phyloP scores from a whole-genome alignment of 2,329 filamentous ascomycete genomes.

The Ilyonectria sp. region DNA sequence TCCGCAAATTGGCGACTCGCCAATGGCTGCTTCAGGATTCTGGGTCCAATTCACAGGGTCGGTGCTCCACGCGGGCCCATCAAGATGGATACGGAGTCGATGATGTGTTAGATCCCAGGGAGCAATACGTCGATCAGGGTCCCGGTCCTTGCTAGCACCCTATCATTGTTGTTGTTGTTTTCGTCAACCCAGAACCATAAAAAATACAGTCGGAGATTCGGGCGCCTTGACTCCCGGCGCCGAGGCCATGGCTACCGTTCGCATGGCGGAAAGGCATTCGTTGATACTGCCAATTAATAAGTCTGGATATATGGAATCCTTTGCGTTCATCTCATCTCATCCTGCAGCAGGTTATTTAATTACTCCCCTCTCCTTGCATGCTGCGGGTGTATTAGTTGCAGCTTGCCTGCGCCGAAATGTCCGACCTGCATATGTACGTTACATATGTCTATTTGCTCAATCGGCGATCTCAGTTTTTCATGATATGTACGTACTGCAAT shows the following conservation, averaged over 20 bases:
- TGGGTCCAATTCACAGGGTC: conserved; percentile 3
- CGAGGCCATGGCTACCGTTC: background rate
- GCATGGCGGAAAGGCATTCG: background rate
- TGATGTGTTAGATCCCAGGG: background rate
- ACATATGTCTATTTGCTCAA: background rate
- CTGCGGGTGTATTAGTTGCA: background rate
- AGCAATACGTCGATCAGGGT: background rate
- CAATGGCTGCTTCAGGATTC: conserved; percentile 20
- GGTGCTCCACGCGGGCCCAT: background rate
- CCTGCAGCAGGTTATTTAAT: background rate
- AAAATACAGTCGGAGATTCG: too few relatives aligned
- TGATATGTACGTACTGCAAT: background rate
- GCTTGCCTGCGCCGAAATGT: background rate
- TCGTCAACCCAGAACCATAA: too few relatives aligned
- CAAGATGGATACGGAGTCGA: background rate
- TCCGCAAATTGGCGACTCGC: conserved; percentile 17
- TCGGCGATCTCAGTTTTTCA: background rate
- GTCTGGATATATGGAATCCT: background rate
- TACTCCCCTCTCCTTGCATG: background rate
- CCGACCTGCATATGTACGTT: background rate
- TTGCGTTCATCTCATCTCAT: background rate
- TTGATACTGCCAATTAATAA: background rate
- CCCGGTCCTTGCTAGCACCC: background rate
- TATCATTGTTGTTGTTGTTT: background rate
- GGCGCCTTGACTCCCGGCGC: background rate